Conservation (phyloP, 148 eudicot genomes). For the Rheum nobile region DNA sequence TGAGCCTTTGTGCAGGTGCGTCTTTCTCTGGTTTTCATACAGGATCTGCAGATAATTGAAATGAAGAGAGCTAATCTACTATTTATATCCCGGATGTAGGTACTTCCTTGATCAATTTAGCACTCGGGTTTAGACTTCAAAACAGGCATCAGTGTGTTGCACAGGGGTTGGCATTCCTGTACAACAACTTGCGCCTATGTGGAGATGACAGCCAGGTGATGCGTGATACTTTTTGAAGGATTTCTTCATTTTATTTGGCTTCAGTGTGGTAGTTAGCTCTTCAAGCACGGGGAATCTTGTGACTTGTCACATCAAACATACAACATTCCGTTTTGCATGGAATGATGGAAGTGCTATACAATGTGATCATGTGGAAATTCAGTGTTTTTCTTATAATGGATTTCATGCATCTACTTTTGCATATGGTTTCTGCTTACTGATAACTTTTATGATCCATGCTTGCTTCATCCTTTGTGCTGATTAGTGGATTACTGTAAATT, state of each 20-base stretch:
- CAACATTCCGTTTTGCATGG: background rate
- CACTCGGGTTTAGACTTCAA: slow-evolving; percentile 76
- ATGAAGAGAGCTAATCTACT: background rate
- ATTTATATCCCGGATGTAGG: slow-evolving; percentile 20
- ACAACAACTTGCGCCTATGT: slow-evolving; percentile 53
- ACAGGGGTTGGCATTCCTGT: slow-evolving; percentile 83
- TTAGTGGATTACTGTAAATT: no score
- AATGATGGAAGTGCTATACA: background rate
- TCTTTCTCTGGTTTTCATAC: background rate
- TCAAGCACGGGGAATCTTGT: background rate
- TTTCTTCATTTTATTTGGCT: background rate
- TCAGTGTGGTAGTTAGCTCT: background rate
- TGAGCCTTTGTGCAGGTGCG: slow-evolving; percentile 75
- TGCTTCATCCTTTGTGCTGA: background rate
- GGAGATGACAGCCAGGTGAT: slow-evolving; percentile 56
- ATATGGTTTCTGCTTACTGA: background rate
- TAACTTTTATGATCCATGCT: background rate
- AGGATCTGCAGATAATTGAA: background rate
- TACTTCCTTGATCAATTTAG: slow-evolving; percentile 66
- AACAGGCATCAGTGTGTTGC: slow-evolving; percentile 82
- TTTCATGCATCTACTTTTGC: background rate
- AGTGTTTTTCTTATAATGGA: background rate
- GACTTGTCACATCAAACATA: no score
- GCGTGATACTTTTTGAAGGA: background rate
- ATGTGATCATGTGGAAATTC: background rate